Evolutionary conservation across 1,139 yeast genomes (phyloP).

Genomic region (Candida sp.): DNA sequence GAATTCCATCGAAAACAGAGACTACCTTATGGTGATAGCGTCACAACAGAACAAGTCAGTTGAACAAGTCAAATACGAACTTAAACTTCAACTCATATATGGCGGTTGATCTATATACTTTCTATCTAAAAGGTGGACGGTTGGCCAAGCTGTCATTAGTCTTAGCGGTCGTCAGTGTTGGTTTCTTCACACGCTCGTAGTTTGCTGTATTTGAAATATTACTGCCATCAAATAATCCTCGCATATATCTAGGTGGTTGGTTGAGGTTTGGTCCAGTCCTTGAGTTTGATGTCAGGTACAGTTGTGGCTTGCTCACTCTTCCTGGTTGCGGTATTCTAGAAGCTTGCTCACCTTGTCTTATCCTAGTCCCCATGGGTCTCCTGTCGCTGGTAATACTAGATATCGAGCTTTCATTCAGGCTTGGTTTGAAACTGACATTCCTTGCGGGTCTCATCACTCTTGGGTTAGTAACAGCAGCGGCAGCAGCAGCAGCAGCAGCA

Average conservation of each 20-base stretch:
- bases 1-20: constrained; percentile 47
- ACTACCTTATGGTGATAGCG: constrained; percentile 47
- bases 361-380: neutral
- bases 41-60: constrained; percentile 48
- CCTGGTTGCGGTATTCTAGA: constrained; percentile 20
- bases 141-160: constrained; percentile 7
- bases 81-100: constrained; percentile 25
- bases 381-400: neutral
- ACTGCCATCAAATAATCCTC: constrained; percentile 37
- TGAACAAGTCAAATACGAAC: constrained; percentile 46
- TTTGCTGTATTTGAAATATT: constrained; percentile 12
- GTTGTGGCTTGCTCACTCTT: constrained; percentile 2
- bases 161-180: neutral
- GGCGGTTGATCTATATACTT: constrained; percentile 8
- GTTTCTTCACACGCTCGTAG: constrained; percentile 3
- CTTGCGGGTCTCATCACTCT: neutral
- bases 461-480: neutral
- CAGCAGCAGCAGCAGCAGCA: neutral
- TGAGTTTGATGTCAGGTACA: neutral
- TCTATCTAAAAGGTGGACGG: constrained; percentile 28
- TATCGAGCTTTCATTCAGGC: neutral
- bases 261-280: constrained; percentile 36
- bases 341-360: constrained; percentile 13
- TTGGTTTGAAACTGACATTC: constrained; percentile 2
- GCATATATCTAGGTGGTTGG: constrained; percentile 50